A percentile compares a stretch with the other conserved stretches of the same genome.
These are phyloP conservation scores for Ophiostoma himal-ulmi DNA, from an alignment of 2,329 filamentous ascomycete species.

Conservation along the genomic window DNA sequence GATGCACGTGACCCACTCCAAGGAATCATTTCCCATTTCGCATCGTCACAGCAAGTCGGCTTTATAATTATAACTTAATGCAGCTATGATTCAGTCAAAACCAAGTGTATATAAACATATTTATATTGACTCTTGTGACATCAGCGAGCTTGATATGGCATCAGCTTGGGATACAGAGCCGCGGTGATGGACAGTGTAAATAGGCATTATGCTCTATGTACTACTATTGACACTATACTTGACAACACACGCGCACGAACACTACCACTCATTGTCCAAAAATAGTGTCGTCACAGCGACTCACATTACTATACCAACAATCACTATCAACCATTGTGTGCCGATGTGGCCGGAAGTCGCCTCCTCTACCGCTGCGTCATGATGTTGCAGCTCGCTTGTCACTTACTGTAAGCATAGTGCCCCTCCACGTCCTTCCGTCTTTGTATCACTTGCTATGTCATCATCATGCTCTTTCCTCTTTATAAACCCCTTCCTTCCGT, in stretches of 20 bases:
- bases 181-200: neutral
- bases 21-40: neutral
- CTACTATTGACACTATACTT: neutral
- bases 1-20: slow-evolving; percentile 11
- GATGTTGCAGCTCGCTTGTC: slow-evolving; percentile 1
- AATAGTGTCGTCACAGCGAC: neutral
- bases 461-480: neutral
- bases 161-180: no score
- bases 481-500: neutral
- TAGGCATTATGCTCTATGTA: neutral
- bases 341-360: slow-evolving; percentile 10
- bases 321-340: neutral
- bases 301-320: neutral
- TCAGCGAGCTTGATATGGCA: no score
- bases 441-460: slow-evolving; percentile 10
- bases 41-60: neutral
- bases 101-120: no score
- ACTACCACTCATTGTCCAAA: neutral
- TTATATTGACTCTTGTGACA: no score
- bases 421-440: slow-evolving; percentile 4
- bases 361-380: slow-evolving; percentile 9
- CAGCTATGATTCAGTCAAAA: no score
- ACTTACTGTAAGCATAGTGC: neutral
- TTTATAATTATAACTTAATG: neutral
- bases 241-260: neutral